Base-by-base conservation (phyloP, 805 yeast genomes). In the Candida pseudofarinosa region DNA sequence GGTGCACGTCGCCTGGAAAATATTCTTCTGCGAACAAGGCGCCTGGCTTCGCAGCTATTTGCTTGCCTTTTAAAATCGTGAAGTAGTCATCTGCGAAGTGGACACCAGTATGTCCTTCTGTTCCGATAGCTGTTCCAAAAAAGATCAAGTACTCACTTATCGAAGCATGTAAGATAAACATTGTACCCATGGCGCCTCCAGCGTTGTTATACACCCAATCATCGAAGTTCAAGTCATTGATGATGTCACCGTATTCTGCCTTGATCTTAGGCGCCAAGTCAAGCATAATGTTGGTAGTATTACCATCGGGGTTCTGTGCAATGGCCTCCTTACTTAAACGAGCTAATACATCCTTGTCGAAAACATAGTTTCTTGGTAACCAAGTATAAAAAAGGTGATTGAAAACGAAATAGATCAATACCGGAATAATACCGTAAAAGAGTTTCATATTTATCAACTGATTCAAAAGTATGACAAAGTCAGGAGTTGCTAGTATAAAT, bases 1-100 rank as follows among this genome's bases (percentile, higher is more conserved):
- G 91, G 62, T 93, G 95, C 49, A 80, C 81, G 56, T 85, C 88
- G 38, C 99, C 99, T 1, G 99, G 95, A 15, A 59, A 58, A 66
- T 87, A 93, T n/a, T 80, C 71, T 59, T 83, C 87, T 19, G 88
- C 83, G 18, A 57, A 64, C 32, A 81, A 69, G 12, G 83, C 80
- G 43, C 78, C 74, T 19, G 91, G 84, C 35, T 52, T 64, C 4
- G 88, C 85, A 3, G 96, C 96, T 19, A 54, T 56, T 69, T 93
- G 90, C 52, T 79, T 74, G 37, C 98, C 98, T 35, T 75, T 63
- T 48, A 93, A 71, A 50, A 93, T 93, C 39, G 95, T 88, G 75
- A 93, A 93, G 67, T 91, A 91, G 65, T 93, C 99, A 56, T 90
- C 91, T n/a, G 98, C 96, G 59, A 86, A 88, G 64, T 93, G 99